Evolutionary conservation across 2,329 filamentous ascomycete genomes (phyloP).

Genomic region (Penicillium expansum): DNA sequence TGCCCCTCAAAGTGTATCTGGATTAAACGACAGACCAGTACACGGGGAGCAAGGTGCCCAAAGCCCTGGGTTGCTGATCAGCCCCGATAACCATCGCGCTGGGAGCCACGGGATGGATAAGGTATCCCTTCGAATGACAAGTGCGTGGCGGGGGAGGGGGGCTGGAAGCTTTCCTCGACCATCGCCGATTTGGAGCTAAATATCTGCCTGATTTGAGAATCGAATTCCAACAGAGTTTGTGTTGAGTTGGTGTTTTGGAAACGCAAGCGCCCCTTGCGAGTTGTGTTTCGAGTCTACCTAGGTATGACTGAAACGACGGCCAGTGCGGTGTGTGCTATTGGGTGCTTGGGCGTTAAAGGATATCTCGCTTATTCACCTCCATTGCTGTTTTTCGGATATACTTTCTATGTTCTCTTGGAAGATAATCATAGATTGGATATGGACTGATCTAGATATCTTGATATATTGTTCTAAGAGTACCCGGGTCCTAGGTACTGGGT

Average conservation of each 20-base stretch:
- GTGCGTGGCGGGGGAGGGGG: not conserved
- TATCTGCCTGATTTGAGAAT: slow-evolving; percentile 6
- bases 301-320: not conserved
- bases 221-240: slow-evolving; percentile 8
- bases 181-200: not conserved
- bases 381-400: not conserved
- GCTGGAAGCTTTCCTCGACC: not conserved
- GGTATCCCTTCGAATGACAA: not conserved
- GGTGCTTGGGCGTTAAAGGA: slow-evolving; percentile 2
- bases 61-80: slow-evolving; percentile 8
- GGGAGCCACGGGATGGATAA: slow-evolving; percentile 1
- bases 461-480: not conserved
- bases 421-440: not conserved
- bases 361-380: not conserved
- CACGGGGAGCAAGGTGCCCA: slow-evolving; percentile 4
- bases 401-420: not conserved
- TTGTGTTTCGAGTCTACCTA: not conserved
- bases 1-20: not conserved
- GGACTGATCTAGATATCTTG: not conserved
- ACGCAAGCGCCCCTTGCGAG: slow-evolving; percentile 17
- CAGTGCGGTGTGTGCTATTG: slow-evolving; percentile 3
- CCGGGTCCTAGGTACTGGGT: not conserved
- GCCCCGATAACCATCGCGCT: slow-evolving; percentile 4
- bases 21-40: not conserved
- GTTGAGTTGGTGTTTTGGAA: not conserved